phyloP scores from a whole-genome alignment of 148 eudicot species.

The Vaccinium macrocarpon region DNA sequence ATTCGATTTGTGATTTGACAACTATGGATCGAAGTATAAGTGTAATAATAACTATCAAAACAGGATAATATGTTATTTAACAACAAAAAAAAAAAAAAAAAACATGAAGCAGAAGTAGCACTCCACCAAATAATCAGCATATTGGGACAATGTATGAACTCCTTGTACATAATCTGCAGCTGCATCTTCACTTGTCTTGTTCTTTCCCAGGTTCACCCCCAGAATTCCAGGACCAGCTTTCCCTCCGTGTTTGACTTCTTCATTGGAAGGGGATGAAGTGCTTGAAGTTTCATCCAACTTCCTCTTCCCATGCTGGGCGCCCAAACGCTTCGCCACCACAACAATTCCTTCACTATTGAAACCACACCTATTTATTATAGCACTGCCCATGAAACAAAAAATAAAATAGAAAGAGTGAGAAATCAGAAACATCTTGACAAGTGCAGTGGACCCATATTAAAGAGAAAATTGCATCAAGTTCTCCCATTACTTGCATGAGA shows the following conservation, averaged over 20 bases:
- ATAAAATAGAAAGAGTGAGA: neutral
- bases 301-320: constrained; percentile 99
- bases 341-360: constrained; percentile 98
- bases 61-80: neutral
- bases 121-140: constrained; percentile 97
- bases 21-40: neutral
- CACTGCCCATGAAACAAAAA: constrained; percentile 48
- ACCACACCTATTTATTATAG: constrained; percentile 91
- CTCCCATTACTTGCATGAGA: neutral
- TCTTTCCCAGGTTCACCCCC: constrained; percentile 97
- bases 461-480: neutral
- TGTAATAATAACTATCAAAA: neutral
- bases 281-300: constrained; percentile 86
- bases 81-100: neutral
- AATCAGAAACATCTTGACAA: constrained; percentile 4
- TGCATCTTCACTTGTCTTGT: constrained; percentile 96
- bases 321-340: constrained; percentile 88
- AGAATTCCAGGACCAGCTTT: constrained; percentile 99
- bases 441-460: neutral
- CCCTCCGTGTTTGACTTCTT: constrained; percentile 84
- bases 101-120: constrained; percentile 9
- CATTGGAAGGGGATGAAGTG: constrained; percentile 54
- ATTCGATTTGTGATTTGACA: no score
- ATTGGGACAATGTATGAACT: constrained; percentile 96
- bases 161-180: constrained; percentile 98